Percentiles rank a stretch among this genome's conserved stretches.
Conservation (phyloP, 1,284 basidiomycete genomes). For the Meira nashicola region DNA sequence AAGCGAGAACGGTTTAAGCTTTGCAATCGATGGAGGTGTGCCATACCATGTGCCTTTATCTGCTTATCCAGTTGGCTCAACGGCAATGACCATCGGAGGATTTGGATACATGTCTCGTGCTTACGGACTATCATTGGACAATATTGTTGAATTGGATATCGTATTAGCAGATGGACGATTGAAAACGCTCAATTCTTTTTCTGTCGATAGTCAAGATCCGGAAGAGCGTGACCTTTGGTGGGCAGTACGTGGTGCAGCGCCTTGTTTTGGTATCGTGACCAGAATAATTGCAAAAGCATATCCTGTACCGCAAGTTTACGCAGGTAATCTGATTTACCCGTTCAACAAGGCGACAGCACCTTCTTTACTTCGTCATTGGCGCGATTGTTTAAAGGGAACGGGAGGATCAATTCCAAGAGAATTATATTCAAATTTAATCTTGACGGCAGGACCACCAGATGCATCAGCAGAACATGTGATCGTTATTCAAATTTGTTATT, state of each 20-base stretch:
- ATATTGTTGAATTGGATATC: constrained; percentile 41
- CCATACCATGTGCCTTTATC: constrained; percentile 46
- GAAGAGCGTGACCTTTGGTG: constrained; percentile 65
- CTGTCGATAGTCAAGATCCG: constrained; percentile 27
- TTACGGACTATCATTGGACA: constrained; percentile 62
- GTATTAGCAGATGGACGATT: constrained; percentile 47
- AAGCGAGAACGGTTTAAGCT: constrained; percentile 8
- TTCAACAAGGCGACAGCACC: constrained; percentile 77
- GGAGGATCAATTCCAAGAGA: constrained; percentile 60
- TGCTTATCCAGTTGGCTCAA: constrained; percentile 63
- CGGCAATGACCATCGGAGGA: constrained; percentile 73
- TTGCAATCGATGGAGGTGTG: constrained; percentile 27
- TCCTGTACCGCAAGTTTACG: constrained; percentile 79
- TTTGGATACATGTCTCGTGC: constrained; percentile 81
- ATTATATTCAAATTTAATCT: constrained; percentile 78
- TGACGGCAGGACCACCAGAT: constrained; percentile 71
- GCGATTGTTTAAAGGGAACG: constrained; percentile 76
- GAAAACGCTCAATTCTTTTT: constrained; percentile 33
- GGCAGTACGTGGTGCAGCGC: constrained; percentile 78
- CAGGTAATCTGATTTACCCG: constrained; percentile 82
- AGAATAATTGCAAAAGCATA: constrained; percentile 78
- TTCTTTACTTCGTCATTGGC: constrained; percentile 80
- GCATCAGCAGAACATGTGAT: constrained; percentile 57
- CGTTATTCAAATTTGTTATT: constrained; percentile 82
- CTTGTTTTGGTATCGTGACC: constrained; percentile 77